Percentiles rank a stretch among this genome's conserved stretches.
phyloP scores from a whole-genome alignment of 805 yeast species.

The Kuraishia molischiana region DNA sequence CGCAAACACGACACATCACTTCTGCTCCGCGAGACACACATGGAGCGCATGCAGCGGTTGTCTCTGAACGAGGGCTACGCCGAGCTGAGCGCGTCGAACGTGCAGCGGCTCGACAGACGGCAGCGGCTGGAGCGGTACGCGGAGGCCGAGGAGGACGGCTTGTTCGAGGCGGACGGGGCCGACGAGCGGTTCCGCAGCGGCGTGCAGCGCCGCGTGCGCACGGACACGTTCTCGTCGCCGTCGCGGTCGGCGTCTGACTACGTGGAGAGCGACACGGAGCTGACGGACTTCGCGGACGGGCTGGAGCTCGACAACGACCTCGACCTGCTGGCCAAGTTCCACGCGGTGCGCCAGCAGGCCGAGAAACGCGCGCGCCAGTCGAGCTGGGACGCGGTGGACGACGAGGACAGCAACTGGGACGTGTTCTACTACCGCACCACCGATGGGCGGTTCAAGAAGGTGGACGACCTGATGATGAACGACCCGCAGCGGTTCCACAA shows the following conservation, averaged over 20 bases:
- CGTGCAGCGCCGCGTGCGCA: not conserved
- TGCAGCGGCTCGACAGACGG: not conserved
- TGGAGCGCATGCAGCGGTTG: no score
- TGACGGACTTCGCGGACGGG: not conserved
- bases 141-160: not conserved
- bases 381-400: not conserved
- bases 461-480: constrained; percentile 1
- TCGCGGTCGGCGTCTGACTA: not conserved
- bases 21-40: no score
- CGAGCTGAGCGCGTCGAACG: no score
- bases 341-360: not conserved
- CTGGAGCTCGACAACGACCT: not conserved
- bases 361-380: not conserved
- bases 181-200: not conserved
- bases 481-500: not conserved
- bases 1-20: no score
- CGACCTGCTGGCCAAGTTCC: not conserved
- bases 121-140: not conserved
- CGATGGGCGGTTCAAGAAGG: constrained; percentile 1
- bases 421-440: constrained; percentile 4
- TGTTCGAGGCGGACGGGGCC: not conserved
- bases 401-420: not conserved
- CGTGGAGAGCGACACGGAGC: not conserved
- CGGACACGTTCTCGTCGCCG: not conserved
- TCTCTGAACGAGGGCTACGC: no score